Conservation (phyloP, 441 rosid species). For the Populus hybrid region DNA sequence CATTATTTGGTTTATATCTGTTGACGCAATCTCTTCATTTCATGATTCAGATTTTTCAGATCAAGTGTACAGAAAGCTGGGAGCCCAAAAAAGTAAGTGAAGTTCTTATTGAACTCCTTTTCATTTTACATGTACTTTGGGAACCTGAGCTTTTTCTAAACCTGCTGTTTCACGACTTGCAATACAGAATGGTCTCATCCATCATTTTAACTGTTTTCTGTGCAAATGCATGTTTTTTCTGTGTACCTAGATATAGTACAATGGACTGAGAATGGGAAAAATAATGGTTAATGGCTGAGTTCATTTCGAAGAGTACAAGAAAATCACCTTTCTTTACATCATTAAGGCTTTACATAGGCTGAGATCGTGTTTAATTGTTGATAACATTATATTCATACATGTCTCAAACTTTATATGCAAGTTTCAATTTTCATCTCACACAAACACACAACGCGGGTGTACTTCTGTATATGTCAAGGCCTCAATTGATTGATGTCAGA, state of each 20-base stretch:
- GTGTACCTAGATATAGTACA: neutral
- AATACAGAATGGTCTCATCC: neutral
- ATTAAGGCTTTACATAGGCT: neutral
- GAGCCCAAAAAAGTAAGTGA: conserved; percentile 49
- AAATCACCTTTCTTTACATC: neutral
- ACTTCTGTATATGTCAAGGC: too few relatives aligned
- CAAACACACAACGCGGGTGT: too few relatives aligned
- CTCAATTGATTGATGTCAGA: neutral
- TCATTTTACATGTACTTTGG: neutral
- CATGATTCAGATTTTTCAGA: conserved; percentile 57
- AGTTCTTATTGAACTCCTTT: neutral
- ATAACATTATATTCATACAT: too few relatives aligned
- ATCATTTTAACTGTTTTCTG: neutral
- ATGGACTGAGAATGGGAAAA: neutral
- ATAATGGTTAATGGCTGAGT: neutral
- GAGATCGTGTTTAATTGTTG: too few relatives aligned
- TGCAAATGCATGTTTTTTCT: neutral
- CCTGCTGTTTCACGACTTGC: too few relatives aligned
- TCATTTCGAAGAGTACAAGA: neutral
- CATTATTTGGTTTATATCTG: conserved; percentile 10
- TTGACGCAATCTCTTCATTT: conserved; percentile 7
- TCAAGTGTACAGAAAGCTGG: conserved; percentile 71
- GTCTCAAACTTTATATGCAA: too few relatives aligned
- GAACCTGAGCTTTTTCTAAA: neutral
- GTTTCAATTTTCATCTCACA: too few relatives aligned